Percentiles rank a stretch among this genome's conserved stretches.
phyloP scores from a whole-genome alignment of 2,329 filamentous ascomycete species.

The Cordyceps tenuipes region DNA sequence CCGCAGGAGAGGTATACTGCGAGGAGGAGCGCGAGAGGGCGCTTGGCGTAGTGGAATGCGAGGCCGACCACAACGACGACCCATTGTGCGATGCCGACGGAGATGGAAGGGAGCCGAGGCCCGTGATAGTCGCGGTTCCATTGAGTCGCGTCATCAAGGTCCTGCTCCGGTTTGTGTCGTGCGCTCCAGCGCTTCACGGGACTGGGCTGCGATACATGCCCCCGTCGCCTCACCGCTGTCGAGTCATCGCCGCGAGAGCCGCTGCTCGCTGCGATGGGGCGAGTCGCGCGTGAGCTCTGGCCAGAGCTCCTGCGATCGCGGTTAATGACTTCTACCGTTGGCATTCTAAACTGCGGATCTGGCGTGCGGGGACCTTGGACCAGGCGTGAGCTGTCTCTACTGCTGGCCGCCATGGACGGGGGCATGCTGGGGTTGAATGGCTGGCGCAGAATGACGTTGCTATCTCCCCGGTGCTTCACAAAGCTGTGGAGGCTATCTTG shows the following conservation, averaged over 20 bases:
- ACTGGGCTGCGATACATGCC: conserved; percentile 14
- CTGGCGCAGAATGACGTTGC: conserved; percentile 44
- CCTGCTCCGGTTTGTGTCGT: conserved; percentile 13
- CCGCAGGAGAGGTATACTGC: conserved; percentile 54
- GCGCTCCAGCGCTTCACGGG: conserved; percentile 19
- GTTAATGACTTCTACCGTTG: conserved; percentile 34
- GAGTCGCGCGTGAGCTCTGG: conserved; percentile 26
- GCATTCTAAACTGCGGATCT: conserved; percentile 47
- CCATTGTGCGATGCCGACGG: conserved; percentile 40
- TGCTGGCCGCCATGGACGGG: conserved; percentile 19
- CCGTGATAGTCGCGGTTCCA: conserved; percentile 11
- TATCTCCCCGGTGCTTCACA: conserved; percentile 43
- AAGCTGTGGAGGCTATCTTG: conserved; percentile 51
- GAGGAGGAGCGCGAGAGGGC: conserved; percentile 53
- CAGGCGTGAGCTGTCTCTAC: conserved; percentile 10
- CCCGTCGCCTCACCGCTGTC: conserved; percentile 23
- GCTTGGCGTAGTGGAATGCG: conserved; percentile 54
- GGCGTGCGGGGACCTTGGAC: conserved; percentile 29
- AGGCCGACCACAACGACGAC: conserved; percentile 46
- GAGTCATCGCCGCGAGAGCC: conserved; percentile 16
- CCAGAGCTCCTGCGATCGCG: conserved; percentile 25
- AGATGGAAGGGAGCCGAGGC: conserved; percentile 27
- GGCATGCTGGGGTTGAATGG: conserved; percentile 48
- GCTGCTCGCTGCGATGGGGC: conserved; percentile 19
- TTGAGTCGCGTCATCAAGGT: conserved; percentile 14